phyloP scores from a whole-genome alignment of 2,329 filamentous ascomycete genomes.

The Trichophyton simii region DNA sequence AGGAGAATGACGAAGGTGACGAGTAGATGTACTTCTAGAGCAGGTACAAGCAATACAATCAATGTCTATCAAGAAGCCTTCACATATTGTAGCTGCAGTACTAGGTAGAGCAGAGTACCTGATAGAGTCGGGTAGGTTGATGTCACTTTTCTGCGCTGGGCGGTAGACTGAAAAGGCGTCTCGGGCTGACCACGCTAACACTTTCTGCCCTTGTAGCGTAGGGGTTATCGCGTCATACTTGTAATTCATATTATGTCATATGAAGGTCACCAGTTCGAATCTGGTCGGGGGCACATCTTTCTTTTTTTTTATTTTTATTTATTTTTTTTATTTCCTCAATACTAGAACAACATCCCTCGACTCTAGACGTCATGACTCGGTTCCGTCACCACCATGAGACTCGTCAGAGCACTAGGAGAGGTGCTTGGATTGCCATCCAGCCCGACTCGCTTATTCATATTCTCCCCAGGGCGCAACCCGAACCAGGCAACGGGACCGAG shows the following conservation, averaged over 20 bases:
- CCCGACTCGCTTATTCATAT: neutral
- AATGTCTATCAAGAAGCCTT: too few relatives aligned
- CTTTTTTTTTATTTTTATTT: neutral
- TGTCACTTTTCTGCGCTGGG: too few relatives aligned
- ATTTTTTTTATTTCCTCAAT: neutral
- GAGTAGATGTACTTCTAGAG: neutral
- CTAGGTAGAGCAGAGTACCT: too few relatives aligned
- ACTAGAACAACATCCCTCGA: neutral
- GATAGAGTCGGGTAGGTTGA: too few relatives aligned
- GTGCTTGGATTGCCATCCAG: neutral
- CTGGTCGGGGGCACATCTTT: conserved; percentile 1
- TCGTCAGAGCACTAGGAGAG: neutral
- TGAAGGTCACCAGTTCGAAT: conserved; percentile 5
- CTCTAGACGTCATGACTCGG: too few relatives aligned
- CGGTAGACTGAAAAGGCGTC: conserved; percentile 10
- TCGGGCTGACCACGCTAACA: neutral
- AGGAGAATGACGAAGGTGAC: conserved; percentile 20
- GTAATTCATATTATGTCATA: conserved; percentile 5
- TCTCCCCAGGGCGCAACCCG: neutral
- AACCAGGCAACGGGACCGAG: neutral
- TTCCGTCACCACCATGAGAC: too few relatives aligned
- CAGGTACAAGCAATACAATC: too few relatives aligned
- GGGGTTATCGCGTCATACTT: conserved; percentile 4
- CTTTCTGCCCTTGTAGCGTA: conserved; percentile 2
- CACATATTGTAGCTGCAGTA: too few relatives aligned